phyloP scores from a whole-genome alignment of 257 asterid species.

The Solanum lycopersicoides region DNA sequence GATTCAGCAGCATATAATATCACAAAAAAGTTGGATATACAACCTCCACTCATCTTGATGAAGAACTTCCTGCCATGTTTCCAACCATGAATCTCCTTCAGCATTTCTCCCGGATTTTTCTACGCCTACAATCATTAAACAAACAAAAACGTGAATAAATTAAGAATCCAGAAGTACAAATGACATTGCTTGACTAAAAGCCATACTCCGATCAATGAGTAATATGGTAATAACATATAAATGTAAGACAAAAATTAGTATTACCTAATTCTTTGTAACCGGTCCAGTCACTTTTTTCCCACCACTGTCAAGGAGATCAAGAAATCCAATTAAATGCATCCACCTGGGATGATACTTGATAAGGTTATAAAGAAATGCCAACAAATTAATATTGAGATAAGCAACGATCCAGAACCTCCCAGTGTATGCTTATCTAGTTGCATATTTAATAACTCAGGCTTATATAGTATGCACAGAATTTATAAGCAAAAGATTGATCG shows the following conservation, averaged over 20 bases:
- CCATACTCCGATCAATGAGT: not conserved
- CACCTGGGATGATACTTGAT: conserved; percentile 85
- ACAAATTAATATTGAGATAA: not conserved
- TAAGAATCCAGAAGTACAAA: not conserved
- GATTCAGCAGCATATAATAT: not conserved
- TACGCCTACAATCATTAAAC: conserved; percentile 40
- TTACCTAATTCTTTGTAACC: conserved; percentile 99
- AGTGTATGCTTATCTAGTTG: not conserved
- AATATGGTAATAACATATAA: not conserved
- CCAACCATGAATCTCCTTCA: conserved; percentile 99
- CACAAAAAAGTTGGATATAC: not conserved
- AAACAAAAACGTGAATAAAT: not conserved
- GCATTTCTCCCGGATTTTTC: conserved; percentile 94
- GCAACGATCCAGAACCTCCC: not conserved
- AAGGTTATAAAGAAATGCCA: conserved; percentile 37
- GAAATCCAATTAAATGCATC: conserved; percentile 94
- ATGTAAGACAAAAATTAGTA: not conserved
- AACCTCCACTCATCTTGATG: conserved; percentile 99
- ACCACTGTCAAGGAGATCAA: conserved; percentile 99
- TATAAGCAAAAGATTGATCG: not conserved
- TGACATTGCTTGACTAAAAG: not conserved
- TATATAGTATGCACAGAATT: not conserved
- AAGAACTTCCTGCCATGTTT: conserved; percentile 96
- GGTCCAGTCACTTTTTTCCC: conserved; percentile 99
- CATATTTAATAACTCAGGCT: not conserved